phyloP scores from a whole-genome alignment of 2,329 filamentous ascomycete genomes.

The Helicocarpus griseus region DNA sequence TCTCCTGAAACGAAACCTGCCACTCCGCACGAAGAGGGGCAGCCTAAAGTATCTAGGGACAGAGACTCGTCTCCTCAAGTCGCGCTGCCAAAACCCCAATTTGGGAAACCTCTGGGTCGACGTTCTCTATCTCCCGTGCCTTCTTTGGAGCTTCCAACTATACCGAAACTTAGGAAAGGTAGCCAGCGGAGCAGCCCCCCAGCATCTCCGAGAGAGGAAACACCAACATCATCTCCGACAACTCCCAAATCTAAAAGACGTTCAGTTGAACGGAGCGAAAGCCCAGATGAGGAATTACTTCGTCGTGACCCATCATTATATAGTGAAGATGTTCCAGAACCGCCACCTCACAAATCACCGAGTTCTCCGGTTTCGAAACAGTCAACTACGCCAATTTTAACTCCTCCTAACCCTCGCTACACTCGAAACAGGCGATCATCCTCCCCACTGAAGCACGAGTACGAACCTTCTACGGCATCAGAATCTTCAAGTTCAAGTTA shows the following conservation, averaged over 20 bases:
- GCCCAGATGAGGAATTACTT: constrained; percentile 14
- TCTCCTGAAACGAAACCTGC: background rate
- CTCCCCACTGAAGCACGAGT: constrained; percentile 94
- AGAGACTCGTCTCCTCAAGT: background rate
- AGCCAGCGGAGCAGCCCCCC: constrained; percentile 25
- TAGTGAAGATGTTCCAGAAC: constrained; percentile 28
- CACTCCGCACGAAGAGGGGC: background rate
- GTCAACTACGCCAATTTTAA: constrained; percentile 36
- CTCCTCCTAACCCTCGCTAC: constrained; percentile 37
- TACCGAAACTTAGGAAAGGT: constrained; percentile 32
- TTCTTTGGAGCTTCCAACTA: constrained; percentile 35
- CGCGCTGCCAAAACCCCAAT: constrained; percentile 14
- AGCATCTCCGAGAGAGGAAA: constrained; percentile 11
- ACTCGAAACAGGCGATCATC: constrained; percentile 61
- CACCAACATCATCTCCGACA: constrained; percentile 14
- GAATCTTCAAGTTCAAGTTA: constrained; percentile 46
- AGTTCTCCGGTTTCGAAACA: constrained; percentile 33
- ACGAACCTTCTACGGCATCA: constrained; percentile 70
- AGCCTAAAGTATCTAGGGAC: background rate
- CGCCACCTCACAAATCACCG: constrained; percentile 45
- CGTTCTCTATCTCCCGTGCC: constrained; percentile 38
- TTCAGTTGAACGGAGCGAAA: constrained; percentile 19
- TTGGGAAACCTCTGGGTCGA: constrained; percentile 21
- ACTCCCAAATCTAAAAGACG: constrained; percentile 17
- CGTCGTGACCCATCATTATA: constrained; percentile 5